These are phyloP conservation scores for Pleurotus tuoliensis DNA, from an alignment of 768 basidiomycete genomes.

Conservation along the genomic window DNA sequence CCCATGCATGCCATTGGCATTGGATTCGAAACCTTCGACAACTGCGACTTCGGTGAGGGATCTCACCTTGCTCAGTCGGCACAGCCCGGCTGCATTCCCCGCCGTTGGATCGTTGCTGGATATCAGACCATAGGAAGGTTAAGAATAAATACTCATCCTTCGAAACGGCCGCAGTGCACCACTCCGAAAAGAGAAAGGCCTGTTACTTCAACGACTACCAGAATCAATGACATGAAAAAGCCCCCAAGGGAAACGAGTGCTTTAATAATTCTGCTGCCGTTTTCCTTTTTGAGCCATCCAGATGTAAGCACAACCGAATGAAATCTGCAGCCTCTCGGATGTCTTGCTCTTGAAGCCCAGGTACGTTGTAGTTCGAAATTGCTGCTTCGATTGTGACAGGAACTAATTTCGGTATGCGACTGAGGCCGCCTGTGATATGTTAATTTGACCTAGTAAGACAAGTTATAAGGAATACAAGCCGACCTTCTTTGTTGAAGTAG, in stretches of 20 bases:
- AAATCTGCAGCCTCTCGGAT: background rate
- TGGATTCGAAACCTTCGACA: slow-evolving; percentile 68
- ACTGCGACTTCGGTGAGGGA: slow-evolving; percentile 78
- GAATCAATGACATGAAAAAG: background rate
- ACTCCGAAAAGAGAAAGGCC: too few species aligned
- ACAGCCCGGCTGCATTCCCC: too few species aligned
- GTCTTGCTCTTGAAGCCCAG: background rate
- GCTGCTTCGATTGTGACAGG: background rate
- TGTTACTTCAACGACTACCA: too few species aligned
- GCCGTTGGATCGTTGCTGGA: too few species aligned
- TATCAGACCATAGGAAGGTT: too few species aligned
- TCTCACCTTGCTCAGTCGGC: slow-evolving; percentile 36
- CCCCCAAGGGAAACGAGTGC: background rate
- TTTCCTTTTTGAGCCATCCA: background rate
- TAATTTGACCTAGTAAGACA: background rate
- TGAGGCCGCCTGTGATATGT: background rate
- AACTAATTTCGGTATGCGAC: background rate
- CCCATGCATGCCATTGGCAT: slow-evolving; percentile 61
- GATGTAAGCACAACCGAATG: background rate
- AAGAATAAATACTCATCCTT: too few species aligned
- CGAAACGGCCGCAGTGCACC: too few species aligned
- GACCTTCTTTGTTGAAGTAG: slow-evolving; percentile 4
- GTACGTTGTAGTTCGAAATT: background rate
- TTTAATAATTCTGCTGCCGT: background rate
- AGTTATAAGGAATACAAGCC: background rate